A percentile compares a stretch with the other conserved stretches of the same genome.
Conservation (phyloP, 352 stramenopile species). For the Plasmopara viticola region DNA sequence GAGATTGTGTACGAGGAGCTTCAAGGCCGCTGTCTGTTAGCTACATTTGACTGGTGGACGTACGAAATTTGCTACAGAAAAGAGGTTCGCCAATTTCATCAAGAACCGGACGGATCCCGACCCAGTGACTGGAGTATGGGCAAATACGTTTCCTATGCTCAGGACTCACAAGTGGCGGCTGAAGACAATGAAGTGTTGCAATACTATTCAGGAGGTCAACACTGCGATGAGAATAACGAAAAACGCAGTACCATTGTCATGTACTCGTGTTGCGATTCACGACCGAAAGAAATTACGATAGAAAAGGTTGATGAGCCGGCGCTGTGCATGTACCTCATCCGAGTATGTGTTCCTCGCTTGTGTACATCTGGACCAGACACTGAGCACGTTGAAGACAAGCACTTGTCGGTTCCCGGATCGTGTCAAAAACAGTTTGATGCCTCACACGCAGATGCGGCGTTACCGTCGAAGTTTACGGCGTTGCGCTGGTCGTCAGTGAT, state of each 20-base stretch:
- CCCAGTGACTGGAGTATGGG: constrained; percentile 83
- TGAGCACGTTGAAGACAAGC: constrained; percentile 23
- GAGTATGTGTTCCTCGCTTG: constrained; percentile 68
- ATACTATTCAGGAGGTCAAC: constrained; percentile 66
- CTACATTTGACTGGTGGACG: constrained; percentile 72
- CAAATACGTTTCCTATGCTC: constrained; percentile 34
- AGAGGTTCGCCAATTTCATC: constrained; percentile 78
- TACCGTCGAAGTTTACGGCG: constrained; percentile 52
- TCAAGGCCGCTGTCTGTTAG: constrained; percentile 50
- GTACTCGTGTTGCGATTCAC: constrained; percentile 72
- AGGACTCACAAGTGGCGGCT: constrained; percentile 18
- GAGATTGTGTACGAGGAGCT: constrained; percentile 48
- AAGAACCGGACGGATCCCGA: constrained; percentile 63
- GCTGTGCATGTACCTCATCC: constrained; percentile 77
- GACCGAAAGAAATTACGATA: constrained; percentile 38
- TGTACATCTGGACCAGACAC: constrained; percentile 35
- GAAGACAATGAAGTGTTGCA: constrained; percentile 50
- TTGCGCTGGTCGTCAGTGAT: constrained; percentile 76
- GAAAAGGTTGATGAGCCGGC: constrained; percentile 79
- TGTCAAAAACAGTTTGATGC: constrained; percentile 51
- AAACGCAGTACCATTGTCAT: constrained; percentile 64
- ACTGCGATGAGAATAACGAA: constrained; percentile 81
- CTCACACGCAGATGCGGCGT: constrained; percentile 15
- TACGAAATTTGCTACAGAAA: constrained; percentile 79
- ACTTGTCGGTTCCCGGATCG: constrained; percentile 33